Conservation (phyloP, 2,329 filamentous ascomycete species). For the Trichoderma brevicompactum region DNA sequence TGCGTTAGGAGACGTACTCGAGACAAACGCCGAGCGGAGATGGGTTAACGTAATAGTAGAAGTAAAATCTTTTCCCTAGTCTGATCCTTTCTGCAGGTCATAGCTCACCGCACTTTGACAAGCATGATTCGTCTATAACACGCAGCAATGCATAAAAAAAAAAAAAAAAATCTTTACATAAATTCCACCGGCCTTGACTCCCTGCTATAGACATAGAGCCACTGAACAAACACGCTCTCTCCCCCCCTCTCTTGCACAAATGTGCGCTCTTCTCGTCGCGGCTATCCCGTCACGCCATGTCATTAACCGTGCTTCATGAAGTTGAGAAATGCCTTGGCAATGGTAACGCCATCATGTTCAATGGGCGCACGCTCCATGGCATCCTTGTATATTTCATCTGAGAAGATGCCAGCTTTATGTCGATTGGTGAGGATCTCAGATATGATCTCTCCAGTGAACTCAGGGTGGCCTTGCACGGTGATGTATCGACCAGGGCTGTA, state of each 20-base stretch:
- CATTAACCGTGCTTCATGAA: constrained; percentile 67
- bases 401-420: constrained; percentile 69
- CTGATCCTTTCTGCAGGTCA: constrained; percentile 4
- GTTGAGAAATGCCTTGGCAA: constrained; percentile 74
- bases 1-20: neutral
- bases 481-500: constrained; percentile 47
- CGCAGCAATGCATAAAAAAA: constrained; percentile 2
- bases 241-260: neutral
- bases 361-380: constrained; percentile 67
- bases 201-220: neutral
- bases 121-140: constrained; percentile 14
- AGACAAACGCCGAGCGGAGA: neutral
- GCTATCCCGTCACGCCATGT: neutral
- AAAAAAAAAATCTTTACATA: neutral
- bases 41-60: neutral
- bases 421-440: constrained; percentile 52
- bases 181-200: neutral
- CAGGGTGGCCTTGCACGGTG: constrained; percentile 54
- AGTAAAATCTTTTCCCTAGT: neutral
- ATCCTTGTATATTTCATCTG: constrained; percentile 69
- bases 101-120: constrained; percentile 24
- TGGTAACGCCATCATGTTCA: constrained; percentile 77
- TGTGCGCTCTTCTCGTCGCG: neutral
- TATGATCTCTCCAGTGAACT: constrained; percentile 49
- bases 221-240: neutral